phyloP scores from a whole-genome alignment of 2,329 filamentous ascomycete genomes.

The Aphanoascus verrucosus region DNA sequence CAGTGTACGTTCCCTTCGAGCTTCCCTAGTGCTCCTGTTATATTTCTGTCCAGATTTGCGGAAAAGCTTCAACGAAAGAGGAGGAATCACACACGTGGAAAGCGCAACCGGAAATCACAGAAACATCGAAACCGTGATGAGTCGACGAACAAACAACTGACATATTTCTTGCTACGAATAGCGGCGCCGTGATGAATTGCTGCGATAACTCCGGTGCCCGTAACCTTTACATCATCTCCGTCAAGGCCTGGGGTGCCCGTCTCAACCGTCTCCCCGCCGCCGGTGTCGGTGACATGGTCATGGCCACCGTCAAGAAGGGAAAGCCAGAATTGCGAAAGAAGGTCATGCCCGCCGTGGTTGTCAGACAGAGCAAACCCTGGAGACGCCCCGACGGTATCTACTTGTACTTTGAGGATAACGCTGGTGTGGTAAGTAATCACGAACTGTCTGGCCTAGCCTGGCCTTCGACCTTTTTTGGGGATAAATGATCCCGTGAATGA shows the following conservation, averaged over 20 bases:
- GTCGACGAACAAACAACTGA: not conserved
- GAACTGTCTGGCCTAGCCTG: no score
- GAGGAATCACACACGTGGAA: not conserved
- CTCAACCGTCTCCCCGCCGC: slow-evolving; percentile 95
- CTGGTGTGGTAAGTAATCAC: slow-evolving; percentile 74
- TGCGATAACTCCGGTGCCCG: slow-evolving; percentile 97
- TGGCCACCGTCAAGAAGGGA: slow-evolving; percentile 99
- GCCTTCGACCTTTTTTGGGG: not conserved
- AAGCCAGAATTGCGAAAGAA: slow-evolving; percentile 99
- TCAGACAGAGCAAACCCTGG: slow-evolving; percentile 99
- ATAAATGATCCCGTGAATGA: not conserved
- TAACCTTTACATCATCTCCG: slow-evolving; percentile 99
- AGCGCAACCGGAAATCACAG: not conserved
- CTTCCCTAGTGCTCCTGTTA: not conserved
- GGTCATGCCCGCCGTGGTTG: slow-evolving; percentile 99
- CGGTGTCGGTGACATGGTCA: slow-evolving; percentile 99
- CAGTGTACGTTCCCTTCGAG: slow-evolving; percentile 66
- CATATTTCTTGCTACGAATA: slow-evolving; percentile 31
- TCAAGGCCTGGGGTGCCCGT: slow-evolving; percentile 95
- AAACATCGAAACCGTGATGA: not conserved
- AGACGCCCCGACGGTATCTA: slow-evolving; percentile 96
- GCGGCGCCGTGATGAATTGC: slow-evolving; percentile 99
- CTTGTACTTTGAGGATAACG: slow-evolving; percentile 99
- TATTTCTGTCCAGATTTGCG: not conserved
- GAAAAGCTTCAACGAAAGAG: not conserved